Base-by-base conservation (phyloP, 495 filamentous ascomycete genomes). In the Apodospora peruviana region DNA sequence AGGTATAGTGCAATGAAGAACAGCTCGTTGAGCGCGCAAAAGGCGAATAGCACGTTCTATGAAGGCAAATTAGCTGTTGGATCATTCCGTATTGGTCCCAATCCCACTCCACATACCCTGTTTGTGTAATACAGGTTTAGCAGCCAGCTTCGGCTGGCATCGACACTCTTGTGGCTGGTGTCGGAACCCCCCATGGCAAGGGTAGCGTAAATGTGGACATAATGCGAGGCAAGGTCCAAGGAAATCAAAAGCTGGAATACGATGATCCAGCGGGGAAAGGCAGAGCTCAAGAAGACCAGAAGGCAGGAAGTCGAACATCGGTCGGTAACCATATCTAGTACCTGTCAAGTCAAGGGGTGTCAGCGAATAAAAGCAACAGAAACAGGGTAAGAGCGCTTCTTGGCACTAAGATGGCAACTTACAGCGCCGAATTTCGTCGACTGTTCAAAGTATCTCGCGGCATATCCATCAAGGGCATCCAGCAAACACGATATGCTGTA, bases 1-100 rank as follows among this genome's bases (percentile, higher is more conserved):
- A 99, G 87, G 74, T 99, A 99, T 53, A 97, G 79, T 38, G 90
- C 90, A 64, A 99, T 90, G 76, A 97, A 99, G 77, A 95, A 97
- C 49, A 87, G 66, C 68, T 99, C 94, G 68, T 97, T 97, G 27
- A 93, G 71, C 39, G 81, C 77, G 69, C 94, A 99, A 73, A 86
- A 88, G 52, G 87, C 60, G 76, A 97, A 97, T 47, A 99, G 78
- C 17, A 99, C 90, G 50, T 74, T 85, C 94, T 98, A 34, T 5
- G 39, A 29, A 40, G 43, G 24, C 14, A 20, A 29, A n/a, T n/a
- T n/a, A n/a, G n/a, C n/a, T n/a, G n/a, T n/a, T n/a, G n/a, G n/a
- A n/a, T n/a, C n/a, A n/a, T n/a, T n/a, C n/a, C n/a, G n/a, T n/a
- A n/a, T n/a, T n/a, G n/a, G n/a, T n/a, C n/a, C n/a, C n/a, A n/a